Percentiles rank a stretch among this genome's conserved stretches.
Conservation (phyloP, 2,329 filamentous ascomycete species). For the Colletotrichum tropicicola region DNA sequence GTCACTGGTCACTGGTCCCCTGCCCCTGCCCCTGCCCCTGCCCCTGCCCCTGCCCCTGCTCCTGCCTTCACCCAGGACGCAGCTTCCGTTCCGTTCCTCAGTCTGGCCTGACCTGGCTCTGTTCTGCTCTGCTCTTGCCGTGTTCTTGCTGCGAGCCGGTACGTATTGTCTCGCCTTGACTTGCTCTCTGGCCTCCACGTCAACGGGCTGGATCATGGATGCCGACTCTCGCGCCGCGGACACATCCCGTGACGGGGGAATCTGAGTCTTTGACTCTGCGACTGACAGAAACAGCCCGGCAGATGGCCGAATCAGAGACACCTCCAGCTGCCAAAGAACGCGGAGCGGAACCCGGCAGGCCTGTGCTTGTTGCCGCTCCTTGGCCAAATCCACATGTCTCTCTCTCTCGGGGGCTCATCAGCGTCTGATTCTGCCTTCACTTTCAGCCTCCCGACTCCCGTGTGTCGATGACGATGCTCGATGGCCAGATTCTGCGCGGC, state of each 20-base stretch:
- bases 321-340: constrained; percentile 1
- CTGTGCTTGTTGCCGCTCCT: constrained; percentile 6
- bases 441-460: no score
- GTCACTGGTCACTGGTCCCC: no score
- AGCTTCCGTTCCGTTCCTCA: not conserved
- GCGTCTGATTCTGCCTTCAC: not conserved
- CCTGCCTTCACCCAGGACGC: no score
- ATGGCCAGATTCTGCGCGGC: not conserved
- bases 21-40: no score
- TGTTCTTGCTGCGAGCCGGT: not conserved
- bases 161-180: constrained; percentile 12
- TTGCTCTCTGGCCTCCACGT: constrained; percentile 21
- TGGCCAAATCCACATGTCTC: constrained; percentile 12
- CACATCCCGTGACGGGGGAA: not conserved
- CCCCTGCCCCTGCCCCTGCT: no score
- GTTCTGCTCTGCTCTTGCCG: no score
- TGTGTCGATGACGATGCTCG: not conserved
- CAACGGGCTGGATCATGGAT: not conserved
- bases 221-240: constrained; percentile 9
- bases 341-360: no score
- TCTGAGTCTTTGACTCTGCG: no score
- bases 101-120: not conserved
- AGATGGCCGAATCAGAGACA: constrained; percentile 5
- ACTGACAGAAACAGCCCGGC: not conserved
- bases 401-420: not conserved